These are phyloP conservation scores for Tetraselmis striata DNA, from an alignment of 139 green algal genomes.

Conservation along the genomic window DNA sequence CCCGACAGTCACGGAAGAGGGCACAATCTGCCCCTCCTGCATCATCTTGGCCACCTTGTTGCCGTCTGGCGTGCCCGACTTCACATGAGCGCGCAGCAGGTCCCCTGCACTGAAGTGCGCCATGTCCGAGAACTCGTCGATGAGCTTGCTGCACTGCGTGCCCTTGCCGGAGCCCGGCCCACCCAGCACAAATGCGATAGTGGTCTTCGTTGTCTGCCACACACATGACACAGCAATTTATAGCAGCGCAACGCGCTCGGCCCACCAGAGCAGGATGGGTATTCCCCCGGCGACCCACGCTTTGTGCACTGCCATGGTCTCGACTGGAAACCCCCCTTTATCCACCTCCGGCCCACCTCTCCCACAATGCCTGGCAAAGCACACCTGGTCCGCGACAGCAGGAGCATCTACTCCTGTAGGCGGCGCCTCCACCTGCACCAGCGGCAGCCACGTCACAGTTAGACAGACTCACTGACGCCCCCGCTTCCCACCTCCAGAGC, in stretches of 20 bases:
- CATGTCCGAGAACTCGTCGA: constrained; percentile 70
- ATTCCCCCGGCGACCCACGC: no score
- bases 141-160: constrained; percentile 77
- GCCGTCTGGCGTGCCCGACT: constrained; percentile 73
- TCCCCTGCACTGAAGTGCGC: constrained; percentile 88
- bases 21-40: constrained; percentile 87
- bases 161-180: constrained; percentile 77
- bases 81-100: constrained; percentile 84
- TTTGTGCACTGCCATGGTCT: background rate
- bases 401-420: background rate
- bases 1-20: constrained; percentile 74
- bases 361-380: no score
- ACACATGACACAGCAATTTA: no score
- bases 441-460: no score
- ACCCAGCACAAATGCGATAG: constrained; percentile 65
- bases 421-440: background rate
- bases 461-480: no score
- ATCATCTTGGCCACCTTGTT: constrained; percentile 92
- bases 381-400: background rate
- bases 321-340: background rate
- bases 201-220: background rate
- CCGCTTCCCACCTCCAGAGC: no score
- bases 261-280: background rate
- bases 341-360: no score
- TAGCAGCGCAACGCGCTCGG: background rate